Percentiles rank a stretch among this genome's conserved stretches.
These are phyloP conservation scores for Solanum ahanhuiri DNA, from an alignment of 257 asterid genomes.

Conservation along the genomic window DNA sequence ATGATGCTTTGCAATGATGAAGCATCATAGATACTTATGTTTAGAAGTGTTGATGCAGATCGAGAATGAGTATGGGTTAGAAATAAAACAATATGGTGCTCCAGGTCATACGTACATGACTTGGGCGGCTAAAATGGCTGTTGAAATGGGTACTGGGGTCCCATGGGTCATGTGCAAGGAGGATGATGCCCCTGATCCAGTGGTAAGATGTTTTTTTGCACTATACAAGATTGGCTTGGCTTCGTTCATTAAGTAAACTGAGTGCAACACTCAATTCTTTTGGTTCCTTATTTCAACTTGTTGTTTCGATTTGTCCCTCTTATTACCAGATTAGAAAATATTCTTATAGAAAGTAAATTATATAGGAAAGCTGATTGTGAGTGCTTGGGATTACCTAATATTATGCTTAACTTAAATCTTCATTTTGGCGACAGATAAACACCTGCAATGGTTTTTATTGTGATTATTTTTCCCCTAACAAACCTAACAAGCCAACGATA, in stretches of 20 bases:
- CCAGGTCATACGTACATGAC: conserved; percentile 67
- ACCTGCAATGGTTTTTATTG: conserved; percentile 95
- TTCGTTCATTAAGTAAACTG: neutral
- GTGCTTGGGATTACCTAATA: neutral
- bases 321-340: neutral
- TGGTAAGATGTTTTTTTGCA: conserved; percentile 36
- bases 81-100: conserved; percentile 38
- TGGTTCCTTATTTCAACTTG: neutral
- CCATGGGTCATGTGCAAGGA: conserved; percentile 99
- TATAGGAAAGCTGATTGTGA: neutral
- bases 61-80: conserved; percentile 87
- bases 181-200: conserved; percentile 94
- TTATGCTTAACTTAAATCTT: neutral
- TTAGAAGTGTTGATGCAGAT: conserved; percentile 35
- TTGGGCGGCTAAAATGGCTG: conserved; percentile 99
- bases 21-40: neutral
- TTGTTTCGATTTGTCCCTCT: neutral
- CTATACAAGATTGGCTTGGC: neutral
- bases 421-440: conserved; percentile 56
- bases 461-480: conserved; percentile 84
- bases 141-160: conserved; percentile 62
- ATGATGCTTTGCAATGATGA: conserved; percentile 1
- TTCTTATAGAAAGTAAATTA: neutral
- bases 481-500: conserved; percentile 73
- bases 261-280: neutral